Evolutionary conservation across 2,329 filamentous ascomycete genomes (phyloP), one percentile per base, ranked within the genome.

Genomic region (Coleophoma eucalyptorum): DNA sequence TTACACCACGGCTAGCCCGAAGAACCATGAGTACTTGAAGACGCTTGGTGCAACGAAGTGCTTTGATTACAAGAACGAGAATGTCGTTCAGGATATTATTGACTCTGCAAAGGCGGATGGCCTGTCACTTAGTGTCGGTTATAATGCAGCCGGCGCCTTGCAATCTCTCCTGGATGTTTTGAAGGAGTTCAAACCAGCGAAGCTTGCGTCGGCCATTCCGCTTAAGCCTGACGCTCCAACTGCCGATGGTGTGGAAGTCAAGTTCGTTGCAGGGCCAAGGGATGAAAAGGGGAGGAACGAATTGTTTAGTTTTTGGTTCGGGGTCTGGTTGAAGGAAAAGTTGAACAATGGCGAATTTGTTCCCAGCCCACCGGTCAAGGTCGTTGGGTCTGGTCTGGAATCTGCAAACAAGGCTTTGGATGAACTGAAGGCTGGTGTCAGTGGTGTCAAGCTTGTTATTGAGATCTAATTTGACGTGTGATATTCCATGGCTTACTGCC

Each of bases 31-130:
- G 8, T 61, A 73, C 2, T 65, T 70, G 21, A 60, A 64, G 40
- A 46, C 38, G 0, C 67, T 62, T 42, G 74, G 74, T 5, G 73
- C 73, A 0, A 67, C 65, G 8, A 51, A 58, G 3, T 66, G 59
- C 1, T 75, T 74, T 50, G 70, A 76, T 58, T 73, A 71, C 51
- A 48, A 51, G 11, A 57, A 57, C 46, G 43, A 53, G 3, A 57
- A 51, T 3, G 46, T 67, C 18, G 54, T 59, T 16, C 59, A 63
- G 0, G 55, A 65, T 5, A 57, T 71, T n/a, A 49, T 67, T 19
- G 48, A 60, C 54, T 6, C 61, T 31, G 49, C 58, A 18, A 52
- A 54, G 50, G 50, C 16, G 6, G 21, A 43, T 6, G 19, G 12
- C 19, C 15, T n/a, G n/a, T n/a, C n/a, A n/a, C n/a, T n/a, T n/a